Percentiles rank a stretch among this genome's conserved stretches.
phyloP scores from a whole-genome alignment of 306 rosid genomes.

The apple (Malus domestica) region DNA sequence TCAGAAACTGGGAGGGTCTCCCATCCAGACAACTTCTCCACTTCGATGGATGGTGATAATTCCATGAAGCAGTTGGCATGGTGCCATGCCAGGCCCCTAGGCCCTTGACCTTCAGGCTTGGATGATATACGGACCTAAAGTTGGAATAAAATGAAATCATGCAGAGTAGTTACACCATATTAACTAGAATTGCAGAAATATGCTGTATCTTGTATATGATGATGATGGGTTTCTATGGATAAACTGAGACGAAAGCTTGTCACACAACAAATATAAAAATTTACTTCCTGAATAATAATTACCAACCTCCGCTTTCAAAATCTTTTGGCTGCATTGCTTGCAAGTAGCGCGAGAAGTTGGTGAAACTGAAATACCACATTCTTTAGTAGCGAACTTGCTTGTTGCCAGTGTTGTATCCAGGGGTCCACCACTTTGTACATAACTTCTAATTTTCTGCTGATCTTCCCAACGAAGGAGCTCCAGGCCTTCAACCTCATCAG shows the following conservation, averaged over 20 bases:
- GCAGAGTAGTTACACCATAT: not conserved
- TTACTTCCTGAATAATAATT: not conserved
- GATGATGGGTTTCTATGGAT: not conserved
- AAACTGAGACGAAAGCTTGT: not conserved
- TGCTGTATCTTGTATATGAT: not conserved
- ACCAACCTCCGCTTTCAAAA: slow-evolving; percentile 76
- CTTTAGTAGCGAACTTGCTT: slow-evolving; percentile 19
- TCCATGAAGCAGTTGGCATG: slow-evolving; percentile 84
- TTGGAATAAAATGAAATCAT: slow-evolving; percentile 12
- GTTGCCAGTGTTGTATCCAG: slow-evolving; percentile 19
- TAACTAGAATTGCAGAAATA: not conserved
- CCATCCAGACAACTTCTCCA: slow-evolving; percentile 86
- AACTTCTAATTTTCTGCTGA: slow-evolving; percentile 74
- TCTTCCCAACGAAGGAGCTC: slow-evolving; percentile 92
- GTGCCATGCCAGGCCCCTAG: slow-evolving; percentile 80
- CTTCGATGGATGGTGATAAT: slow-evolving; percentile 50
- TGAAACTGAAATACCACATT: slow-evolving; percentile 61
- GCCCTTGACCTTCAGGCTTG: slow-evolving; percentile 70
- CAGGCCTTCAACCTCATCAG: slow-evolving; percentile 83
- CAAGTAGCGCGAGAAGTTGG: slow-evolving; percentile 81
- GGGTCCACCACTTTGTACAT: slow-evolving; percentile 43
- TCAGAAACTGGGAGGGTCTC: slow-evolving; percentile 59
- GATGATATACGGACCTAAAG: slow-evolving; percentile 74
- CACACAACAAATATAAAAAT: not conserved
- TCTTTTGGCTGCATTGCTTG: slow-evolving; percentile 59